Conservation (phyloP, 129 eudicot species). For the Arctium lappa region DNA sequence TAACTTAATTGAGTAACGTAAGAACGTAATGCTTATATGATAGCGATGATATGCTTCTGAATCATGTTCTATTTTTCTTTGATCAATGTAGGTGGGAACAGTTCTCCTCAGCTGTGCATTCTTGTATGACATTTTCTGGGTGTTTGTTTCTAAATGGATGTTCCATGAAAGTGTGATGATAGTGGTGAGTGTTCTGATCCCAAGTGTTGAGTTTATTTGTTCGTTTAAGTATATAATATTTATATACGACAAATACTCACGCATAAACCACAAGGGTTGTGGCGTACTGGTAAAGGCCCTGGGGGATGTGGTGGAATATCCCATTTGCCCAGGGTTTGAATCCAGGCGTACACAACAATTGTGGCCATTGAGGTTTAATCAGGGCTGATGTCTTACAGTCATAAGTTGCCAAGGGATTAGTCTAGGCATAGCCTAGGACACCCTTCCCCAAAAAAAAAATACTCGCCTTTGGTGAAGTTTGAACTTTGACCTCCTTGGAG, state of each 20-base stretch:
- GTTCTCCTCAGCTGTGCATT: slow-evolving; percentile 94
- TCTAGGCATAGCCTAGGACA: too few species aligned
- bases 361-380: too few species aligned
- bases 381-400: too few species aligned
- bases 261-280: too few species aligned
- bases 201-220: background rate
- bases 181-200: slow-evolving; percentile 60
- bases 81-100: slow-evolving; percentile 72
- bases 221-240: too few species aligned
- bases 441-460: too few species aligned
- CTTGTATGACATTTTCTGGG: slow-evolving; percentile 96
- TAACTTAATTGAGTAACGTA: background rate
- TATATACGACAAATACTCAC: too few species aligned
- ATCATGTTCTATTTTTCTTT: background rate
- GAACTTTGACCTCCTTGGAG: background rate
- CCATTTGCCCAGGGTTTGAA: too few species aligned
- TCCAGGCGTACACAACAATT: too few species aligned
- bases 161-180: slow-evolving; percentile 97
- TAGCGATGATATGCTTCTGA: background rate
- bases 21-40: background rate
- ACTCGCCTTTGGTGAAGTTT: background rate
- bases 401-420: too few species aligned
- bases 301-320: too few species aligned
- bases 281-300: too few species aligned
- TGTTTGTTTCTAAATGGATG: slow-evolving; percentile 78